These are phyloP conservation scores for Leishmania gerbilli DNA, from an alignment of 208 protist genomes.

Conservation along the genomic window DNA sequence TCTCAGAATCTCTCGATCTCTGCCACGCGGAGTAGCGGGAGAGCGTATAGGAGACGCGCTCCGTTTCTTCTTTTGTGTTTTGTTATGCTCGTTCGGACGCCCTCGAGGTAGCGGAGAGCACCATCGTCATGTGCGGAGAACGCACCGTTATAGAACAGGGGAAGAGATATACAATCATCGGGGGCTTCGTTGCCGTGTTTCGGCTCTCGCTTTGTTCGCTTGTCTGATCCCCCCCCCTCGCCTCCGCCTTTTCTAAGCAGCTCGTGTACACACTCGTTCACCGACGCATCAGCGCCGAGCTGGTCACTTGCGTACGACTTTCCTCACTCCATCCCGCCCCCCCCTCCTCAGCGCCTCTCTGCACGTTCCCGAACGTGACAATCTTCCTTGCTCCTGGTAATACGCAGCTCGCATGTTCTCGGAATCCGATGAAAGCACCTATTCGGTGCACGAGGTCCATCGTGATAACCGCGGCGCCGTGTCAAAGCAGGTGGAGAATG, in stretches of 20 bases:
- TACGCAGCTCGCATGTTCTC: slow-evolving; percentile 7
- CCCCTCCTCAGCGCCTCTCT: neutral
- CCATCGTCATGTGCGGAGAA: neutral
- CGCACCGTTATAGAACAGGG: neutral
- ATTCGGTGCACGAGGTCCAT: slow-evolving; percentile 27
- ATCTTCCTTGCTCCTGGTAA: neutral
- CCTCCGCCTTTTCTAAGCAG: neutral
- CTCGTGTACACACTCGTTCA: neutral
- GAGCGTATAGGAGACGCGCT: no score
- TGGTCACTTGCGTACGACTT: neutral
- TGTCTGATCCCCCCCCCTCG: no score
- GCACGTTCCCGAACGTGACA: neutral
- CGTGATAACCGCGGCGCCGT: neutral
- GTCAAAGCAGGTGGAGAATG: neutral
- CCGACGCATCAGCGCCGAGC: neutral
- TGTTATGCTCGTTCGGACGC: no score
- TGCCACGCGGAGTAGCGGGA: no score
- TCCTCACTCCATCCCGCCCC: neutral
- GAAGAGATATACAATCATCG: neutral
- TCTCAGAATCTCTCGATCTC: neutral
- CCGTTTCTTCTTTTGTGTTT: no score
- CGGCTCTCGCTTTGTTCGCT: neutral
- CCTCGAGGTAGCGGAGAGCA: neutral
- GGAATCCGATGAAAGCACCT: slow-evolving; percentile 26
- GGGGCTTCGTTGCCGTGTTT: neutral